Evolutionary conservation across 768 basidiomycete genomes (phyloP).

Genomic region (Xanthoconium stramineum): DNA sequence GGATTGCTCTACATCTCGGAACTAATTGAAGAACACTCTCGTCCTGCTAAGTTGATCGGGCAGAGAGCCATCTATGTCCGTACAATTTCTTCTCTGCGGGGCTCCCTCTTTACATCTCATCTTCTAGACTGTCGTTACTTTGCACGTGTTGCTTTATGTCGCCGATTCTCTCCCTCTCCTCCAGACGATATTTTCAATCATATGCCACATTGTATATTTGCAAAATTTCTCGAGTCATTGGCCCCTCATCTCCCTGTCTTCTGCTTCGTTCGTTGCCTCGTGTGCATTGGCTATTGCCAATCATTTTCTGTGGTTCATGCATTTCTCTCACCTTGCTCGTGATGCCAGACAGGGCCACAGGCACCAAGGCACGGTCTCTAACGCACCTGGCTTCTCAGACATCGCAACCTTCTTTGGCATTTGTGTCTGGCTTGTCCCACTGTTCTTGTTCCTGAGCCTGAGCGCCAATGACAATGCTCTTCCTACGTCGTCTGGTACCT

Average conservation of each 20-base stretch:
- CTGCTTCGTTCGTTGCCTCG: constrained; percentile 78
- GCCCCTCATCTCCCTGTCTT: constrained; percentile 92
- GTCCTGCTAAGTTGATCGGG: constrained; percentile 75
- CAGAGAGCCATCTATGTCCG: constrained; percentile 86
- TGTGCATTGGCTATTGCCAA: constrained; percentile 82
- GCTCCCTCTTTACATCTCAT: constrained; percentile 3
- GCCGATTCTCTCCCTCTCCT: constrained; percentile 77
- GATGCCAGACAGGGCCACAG: constrained; percentile 52
- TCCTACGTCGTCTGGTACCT: constrained; percentile 61
- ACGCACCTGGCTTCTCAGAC: constrained; percentile 56
- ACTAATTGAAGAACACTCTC: constrained; percentile 91
- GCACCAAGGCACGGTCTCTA: constrained; percentile 39
- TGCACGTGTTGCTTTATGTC: constrained; percentile 76
- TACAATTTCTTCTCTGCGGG: constrained; percentile 8
- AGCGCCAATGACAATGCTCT: constrained; percentile 97
- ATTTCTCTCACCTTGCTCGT: constrained; percentile 75
- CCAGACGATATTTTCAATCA: constrained; percentile 73
- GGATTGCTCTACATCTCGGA: constrained; percentile 93
- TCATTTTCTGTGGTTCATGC: constrained; percentile 96
- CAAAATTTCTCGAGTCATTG: constrained; percentile 88
- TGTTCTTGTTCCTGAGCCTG: constrained; percentile 93
- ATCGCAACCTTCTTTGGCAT: constrained; percentile 81
- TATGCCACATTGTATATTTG: constrained; percentile 85
- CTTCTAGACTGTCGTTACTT: constrained; percentile 65
- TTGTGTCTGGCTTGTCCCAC: constrained; percentile 85